These are phyloP conservation scores for Calocera viscosa DNA, from an alignment of 768 basidiomycete species.

Conservation along the genomic window DNA sequence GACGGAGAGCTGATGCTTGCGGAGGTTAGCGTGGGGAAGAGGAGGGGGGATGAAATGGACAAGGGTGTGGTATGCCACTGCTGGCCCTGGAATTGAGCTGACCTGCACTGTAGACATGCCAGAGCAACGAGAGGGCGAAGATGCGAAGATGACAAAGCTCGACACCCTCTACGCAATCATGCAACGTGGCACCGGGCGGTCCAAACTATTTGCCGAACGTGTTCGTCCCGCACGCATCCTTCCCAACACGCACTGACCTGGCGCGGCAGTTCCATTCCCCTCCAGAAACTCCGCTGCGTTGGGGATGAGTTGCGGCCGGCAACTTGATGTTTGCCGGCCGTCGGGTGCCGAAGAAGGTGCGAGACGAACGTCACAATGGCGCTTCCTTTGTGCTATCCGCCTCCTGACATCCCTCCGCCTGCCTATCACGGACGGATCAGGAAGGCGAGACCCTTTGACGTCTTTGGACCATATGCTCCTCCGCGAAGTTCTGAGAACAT, in stretches of 20 bases:
- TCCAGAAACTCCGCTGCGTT: slow-evolving; percentile 21
- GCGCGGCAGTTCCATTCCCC: slow-evolving; percentile 25
- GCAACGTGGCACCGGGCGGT: slow-evolving; percentile 63
- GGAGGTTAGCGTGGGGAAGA: background rate
- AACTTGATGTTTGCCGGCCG: no score
- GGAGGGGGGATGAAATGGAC: background rate
- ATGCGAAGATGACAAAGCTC: background rate
- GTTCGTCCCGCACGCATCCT: slow-evolving; percentile 31
- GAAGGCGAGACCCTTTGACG: no score
- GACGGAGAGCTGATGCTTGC: background rate
- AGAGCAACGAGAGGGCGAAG: background rate
- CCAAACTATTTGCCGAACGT: slow-evolving; percentile 68
- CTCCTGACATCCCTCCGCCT: no score
- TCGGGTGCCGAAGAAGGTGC: no score
- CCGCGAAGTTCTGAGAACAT: no score
- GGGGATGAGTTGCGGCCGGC: no score
- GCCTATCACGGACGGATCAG: no score
- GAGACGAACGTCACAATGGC: no score
- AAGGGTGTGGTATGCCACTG: background rate
- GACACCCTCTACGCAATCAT: slow-evolving; percentile 47
- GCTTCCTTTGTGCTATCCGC: no score
- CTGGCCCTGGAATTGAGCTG: background rate
- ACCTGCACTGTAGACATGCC: background rate
- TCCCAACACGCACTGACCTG: background rate
- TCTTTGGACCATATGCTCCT: no score